Evolutionary conservation across 257 asterid genomes (phyloP).

Genomic region (Fraxinus anomala): DNA sequence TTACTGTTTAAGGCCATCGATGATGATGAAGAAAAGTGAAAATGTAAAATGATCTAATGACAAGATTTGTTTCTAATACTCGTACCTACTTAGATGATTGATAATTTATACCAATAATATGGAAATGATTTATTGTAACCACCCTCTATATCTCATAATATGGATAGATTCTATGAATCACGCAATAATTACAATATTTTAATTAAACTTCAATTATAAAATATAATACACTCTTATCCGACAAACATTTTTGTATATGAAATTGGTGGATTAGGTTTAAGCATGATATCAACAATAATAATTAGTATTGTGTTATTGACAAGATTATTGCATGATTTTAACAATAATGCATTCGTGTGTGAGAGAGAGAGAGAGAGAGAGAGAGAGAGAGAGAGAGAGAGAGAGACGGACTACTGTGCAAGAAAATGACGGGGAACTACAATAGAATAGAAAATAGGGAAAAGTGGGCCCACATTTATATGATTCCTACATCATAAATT

Average conservation of each 20-base stretch:
- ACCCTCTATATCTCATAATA: too few relatives aligned
- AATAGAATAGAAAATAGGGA: background rate
- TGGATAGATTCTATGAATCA: too few relatives aligned
- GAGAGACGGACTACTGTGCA: background rate
- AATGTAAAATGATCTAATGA: too few relatives aligned
- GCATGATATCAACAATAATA: background rate
- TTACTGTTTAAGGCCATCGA: too few relatives aligned
- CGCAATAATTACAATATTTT: background rate
- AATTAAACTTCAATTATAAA: background rate
- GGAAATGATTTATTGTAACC: too few relatives aligned
- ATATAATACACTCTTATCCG: background rate
- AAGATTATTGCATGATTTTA: background rate
- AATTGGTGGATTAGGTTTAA: background rate
- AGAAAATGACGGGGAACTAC: slow-evolving; percentile 1
- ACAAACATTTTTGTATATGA: background rate
- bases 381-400: background rate
- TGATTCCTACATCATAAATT: background rate
- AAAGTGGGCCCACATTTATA: background rate
- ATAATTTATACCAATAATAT: background rate
- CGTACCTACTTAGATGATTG: background rate
- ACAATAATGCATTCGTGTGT: background rate
- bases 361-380: background rate
- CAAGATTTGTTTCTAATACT: too few relatives aligned
- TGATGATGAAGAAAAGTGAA: background rate
- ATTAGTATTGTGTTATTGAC: background rate